Conservation (phyloP, 257 asterid species). For the Ilex asprella region DNA sequence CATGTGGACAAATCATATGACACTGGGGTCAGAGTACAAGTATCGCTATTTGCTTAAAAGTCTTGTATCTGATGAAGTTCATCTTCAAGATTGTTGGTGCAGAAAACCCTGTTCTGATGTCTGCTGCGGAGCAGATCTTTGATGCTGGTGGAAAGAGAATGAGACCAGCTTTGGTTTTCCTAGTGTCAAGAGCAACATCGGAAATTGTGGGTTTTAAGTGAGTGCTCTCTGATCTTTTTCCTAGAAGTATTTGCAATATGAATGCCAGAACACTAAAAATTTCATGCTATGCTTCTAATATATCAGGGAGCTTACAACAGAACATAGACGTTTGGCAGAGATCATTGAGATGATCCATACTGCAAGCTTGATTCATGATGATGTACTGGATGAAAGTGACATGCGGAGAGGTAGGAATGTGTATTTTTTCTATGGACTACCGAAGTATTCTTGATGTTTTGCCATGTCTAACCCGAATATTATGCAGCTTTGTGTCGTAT, state of each 20-base stretch:
- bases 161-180: slow-evolving; percentile 92
- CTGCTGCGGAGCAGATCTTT: slow-evolving; percentile 97
- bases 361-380: slow-evolving; percentile 96
- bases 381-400: slow-evolving; percentile 91
- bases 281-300: slow-evolving; percentile 7
- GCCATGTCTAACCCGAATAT: too few relatives aligned
- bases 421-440: not conserved
- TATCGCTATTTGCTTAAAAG: not conserved
- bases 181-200: slow-evolving; percentile 92
- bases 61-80: slow-evolving; percentile 17
- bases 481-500: too few relatives aligned
- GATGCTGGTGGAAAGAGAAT: slow-evolving; percentile 97
- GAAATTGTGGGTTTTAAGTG: slow-evolving; percentile 68
- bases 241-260: too few relatives aligned
- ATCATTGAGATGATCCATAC: slow-evolving; percentile 99
- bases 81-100: slow-evolving; percentile 83
- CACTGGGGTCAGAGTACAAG: too few relatives aligned
- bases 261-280: not conserved
- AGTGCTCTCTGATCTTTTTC: slow-evolving; percentile 15
- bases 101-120: slow-evolving; percentile 92
- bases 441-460: not conserved
- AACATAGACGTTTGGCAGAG: slow-evolving; percentile 92
- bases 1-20: too few relatives aligned
- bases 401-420: slow-evolving; percentile 69
- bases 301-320: slow-evolving; percentile 74